A percentile compares a stretch with the other conserved stretches of the same genome.
Evolutionary conservation across 371 early-diverging fungal species (phyloP).

Genomic region (Mortierella polycephala): DNA sequence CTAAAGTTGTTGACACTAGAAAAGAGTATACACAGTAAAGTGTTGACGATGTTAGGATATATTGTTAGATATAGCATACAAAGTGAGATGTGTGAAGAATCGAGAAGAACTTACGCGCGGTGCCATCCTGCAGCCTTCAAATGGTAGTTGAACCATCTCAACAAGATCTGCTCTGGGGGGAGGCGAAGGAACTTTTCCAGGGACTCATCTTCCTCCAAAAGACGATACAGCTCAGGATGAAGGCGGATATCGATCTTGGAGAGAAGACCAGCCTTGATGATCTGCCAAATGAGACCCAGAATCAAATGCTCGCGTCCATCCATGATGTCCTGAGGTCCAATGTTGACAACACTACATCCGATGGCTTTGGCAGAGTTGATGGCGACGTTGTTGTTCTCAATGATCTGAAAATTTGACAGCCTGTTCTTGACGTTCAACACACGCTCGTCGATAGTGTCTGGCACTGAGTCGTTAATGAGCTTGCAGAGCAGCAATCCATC

Average conservation of each 20-base stretch:
- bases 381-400: slow-evolving; percentile 97
- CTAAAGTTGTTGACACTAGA: slow-evolving; percentile 88
- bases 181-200: slow-evolving; percentile 91
- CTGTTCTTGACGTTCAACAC: slow-evolving; percentile 89
- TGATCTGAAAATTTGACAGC: slow-evolving; percentile 91
- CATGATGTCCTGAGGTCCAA: slow-evolving; percentile 93
- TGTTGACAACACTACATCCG: slow-evolving; percentile 96
- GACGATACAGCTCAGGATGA: slow-evolving; percentile 96
- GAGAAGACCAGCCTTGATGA: slow-evolving; percentile 95
- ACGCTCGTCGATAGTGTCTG: slow-evolving; percentile 98
- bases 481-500: slow-evolving; percentile 97
- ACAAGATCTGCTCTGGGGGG: slow-evolving; percentile 93
- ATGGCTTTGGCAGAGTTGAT: slow-evolving; percentile 98
- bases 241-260: slow-evolving; percentile 95
- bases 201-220: slow-evolving; percentile 92
- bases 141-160: slow-evolving; percentile 98
- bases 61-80: neutral
- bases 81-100: neutral
- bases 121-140: slow-evolving; percentile 92
- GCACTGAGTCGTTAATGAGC: slow-evolving; percentile 95
- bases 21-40: neutral
- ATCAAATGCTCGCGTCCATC: slow-evolving; percentile 95
- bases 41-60: neutral
- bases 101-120: slow-evolving; percentile 61
- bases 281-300: slow-evolving; percentile 97